A percentile compares a stretch with the other conserved stretches of the same genome.
Evolutionary conservation across 2,329 filamentous ascomycete genomes (phyloP).

Genomic region (Aspergillus quadrilineatus): DNA sequence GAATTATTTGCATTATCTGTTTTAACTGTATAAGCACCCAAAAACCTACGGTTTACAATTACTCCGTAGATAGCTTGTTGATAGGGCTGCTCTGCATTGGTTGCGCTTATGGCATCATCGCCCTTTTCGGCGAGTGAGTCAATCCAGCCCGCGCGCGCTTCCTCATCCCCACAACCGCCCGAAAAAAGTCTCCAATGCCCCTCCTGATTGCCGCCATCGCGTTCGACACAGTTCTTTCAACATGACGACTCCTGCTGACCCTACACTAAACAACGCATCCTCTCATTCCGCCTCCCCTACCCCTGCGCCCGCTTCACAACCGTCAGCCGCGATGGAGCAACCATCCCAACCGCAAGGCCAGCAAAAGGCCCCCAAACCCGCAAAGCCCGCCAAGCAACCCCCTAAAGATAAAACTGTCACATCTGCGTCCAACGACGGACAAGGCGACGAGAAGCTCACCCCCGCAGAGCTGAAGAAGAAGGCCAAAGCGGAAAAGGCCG

Average conservation of each 20-base stretch:
- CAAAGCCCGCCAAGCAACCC: slow-evolving; percentile 17
- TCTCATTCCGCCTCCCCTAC: slow-evolving; percentile 19
- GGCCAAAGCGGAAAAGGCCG: slow-evolving; percentile 88
- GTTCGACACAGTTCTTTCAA: slow-evolving; percentile 21
- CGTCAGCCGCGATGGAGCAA: slow-evolving; percentile 15
- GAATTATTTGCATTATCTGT: background rate
- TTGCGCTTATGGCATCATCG: slow-evolving; percentile 36
- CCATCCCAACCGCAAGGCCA: slow-evolving; percentile 24
- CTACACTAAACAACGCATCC: slow-evolving; percentile 20
- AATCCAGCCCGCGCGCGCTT: slow-evolving; percentile 19
- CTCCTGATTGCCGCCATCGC: slow-evolving; percentile 23
- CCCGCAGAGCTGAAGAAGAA: slow-evolving; percentile 80
- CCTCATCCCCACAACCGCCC: slow-evolving; percentile 22
- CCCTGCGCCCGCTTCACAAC: slow-evolving; percentile 21
- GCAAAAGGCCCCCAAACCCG: slow-evolving; percentile 22
- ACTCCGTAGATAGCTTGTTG: background rate
- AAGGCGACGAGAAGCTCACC: slow-evolving; percentile 38
- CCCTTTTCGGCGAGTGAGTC: slow-evolving; percentile 31
- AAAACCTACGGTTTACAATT: background rate
- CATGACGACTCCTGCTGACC: slow-evolving; percentile 30
- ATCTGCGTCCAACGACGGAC: slow-evolving; percentile 24
- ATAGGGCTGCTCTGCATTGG: slow-evolving; percentile 28
- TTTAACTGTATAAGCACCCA: background rate
- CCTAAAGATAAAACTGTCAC: slow-evolving; percentile 27
- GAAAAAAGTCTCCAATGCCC: slow-evolving; percentile 30